These are phyloP conservation scores for Calvatia gigantea DNA, from an alignment of 768 basidiomycete species.

Conservation along the genomic window DNA sequence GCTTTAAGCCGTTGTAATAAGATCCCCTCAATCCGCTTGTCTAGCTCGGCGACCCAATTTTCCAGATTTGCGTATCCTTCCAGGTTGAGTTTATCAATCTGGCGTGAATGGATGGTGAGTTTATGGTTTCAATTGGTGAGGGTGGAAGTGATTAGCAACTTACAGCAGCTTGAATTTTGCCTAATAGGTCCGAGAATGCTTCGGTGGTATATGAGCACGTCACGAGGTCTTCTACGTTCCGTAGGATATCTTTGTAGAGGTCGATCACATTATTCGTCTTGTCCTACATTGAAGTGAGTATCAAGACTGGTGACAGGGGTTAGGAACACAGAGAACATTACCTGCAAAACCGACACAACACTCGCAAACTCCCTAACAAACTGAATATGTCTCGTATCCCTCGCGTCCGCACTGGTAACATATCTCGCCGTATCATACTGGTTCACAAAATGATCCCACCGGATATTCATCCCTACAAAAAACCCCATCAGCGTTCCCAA, in stretches of 20 bases:
- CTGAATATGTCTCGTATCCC: slow-evolving; percentile 86
- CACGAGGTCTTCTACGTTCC: slow-evolving; percentile 81
- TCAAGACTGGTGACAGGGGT: not conserved
- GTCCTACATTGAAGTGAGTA: slow-evolving; percentile 47
- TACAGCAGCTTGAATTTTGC: slow-evolving; percentile 82
- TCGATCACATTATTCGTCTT: slow-evolving; percentile 95
- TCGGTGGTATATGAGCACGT: slow-evolving; percentile 85
- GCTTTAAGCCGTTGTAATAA: slow-evolving; percentile 70
- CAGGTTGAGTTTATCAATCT: slow-evolving; percentile 93
- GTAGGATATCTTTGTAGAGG: slow-evolving; percentile 79
- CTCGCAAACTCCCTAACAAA: slow-evolving; percentile 96
- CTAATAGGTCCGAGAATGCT: slow-evolving; percentile 75
- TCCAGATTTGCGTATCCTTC: slow-evolving; percentile 96
- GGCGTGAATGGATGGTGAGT: not conserved
- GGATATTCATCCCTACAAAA: slow-evolving; percentile 80
- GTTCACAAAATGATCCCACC: slow-evolving; percentile 97
- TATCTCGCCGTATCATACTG: slow-evolving; percentile 85
- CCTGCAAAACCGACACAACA: slow-evolving; percentile 88
- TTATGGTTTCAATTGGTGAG: not conserved
- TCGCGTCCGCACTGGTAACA: slow-evolving; percentile 66
- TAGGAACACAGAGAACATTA: slow-evolving; percentile 22
- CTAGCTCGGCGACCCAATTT: slow-evolving; percentile 83
- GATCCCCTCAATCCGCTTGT: slow-evolving; percentile 79
- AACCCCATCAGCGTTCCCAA: not conserved
- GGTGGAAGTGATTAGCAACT: slow-evolving; percentile 25